A percentile compares a stretch with the other conserved stretches of the same genome.
These are phyloP conservation scores for Chlamydomonas incerta DNA, from an alignment of 139 green algal species.

Conservation along the genomic window DNA sequence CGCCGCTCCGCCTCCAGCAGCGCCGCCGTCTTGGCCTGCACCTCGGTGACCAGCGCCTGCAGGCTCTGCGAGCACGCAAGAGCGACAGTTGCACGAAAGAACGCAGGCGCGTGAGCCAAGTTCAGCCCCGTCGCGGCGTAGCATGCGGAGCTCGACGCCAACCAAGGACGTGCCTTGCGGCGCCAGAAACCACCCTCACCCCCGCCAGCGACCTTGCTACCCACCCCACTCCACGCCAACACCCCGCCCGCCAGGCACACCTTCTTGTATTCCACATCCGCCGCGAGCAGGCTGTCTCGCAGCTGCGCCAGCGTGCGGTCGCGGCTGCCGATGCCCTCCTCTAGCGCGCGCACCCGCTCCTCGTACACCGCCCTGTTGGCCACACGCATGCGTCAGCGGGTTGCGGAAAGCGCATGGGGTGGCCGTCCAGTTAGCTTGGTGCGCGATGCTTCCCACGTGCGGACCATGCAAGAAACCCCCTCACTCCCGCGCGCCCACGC, in stretches of 20 bases:
- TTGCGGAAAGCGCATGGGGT: too few relatives aligned
- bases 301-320: conserved; percentile 41
- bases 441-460: too few relatives aligned
- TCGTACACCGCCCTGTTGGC: conserved; percentile 19
- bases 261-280: conserved; percentile 43
- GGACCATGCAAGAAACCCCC: too few relatives aligned
- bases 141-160: too few relatives aligned
- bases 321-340: conserved; percentile 39
- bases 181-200: too few relatives aligned
- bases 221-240: not conserved
- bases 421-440: too few relatives aligned
- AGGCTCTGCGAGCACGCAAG: conserved; percentile 17
- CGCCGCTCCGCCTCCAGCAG: conserved; percentile 63
- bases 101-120: too few relatives aligned
- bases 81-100: not conserved
- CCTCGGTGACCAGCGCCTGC: conserved; percentile 46
- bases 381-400: too few relatives aligned
- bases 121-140: too few relatives aligned
- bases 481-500: not conserved
- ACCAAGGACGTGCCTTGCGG: too few relatives aligned
- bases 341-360: conserved; percentile 50
- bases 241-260: not conserved
- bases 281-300: conserved; percentile 30
- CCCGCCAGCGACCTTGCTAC: too few relatives aligned
- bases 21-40: conserved; percentile 58